Base-by-base conservation (phyloP, 2,329 filamentous ascomycete species). In the Arthrobotrys musiformis region DNA sequence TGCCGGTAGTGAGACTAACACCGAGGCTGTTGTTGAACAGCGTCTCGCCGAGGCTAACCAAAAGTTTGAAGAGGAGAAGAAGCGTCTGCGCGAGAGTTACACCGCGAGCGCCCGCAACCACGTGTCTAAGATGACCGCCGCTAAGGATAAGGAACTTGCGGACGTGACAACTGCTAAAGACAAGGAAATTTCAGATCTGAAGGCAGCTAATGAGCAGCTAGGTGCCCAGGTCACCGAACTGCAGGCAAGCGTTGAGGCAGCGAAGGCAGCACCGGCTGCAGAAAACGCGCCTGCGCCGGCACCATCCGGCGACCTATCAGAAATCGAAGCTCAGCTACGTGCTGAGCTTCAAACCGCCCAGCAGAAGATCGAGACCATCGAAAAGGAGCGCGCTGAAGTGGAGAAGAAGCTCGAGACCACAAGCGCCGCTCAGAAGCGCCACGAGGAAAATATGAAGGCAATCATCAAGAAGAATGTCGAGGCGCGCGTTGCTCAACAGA, bases 401-500 rank as follows among this genome's bases (percentile, higher is more conserved):
- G 75, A 80, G 28, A 79, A 74, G 33, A 74, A 79, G 54, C 75
- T 80, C 46, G 79, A 80, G 42, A 79, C 72, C 15, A 69, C 67
- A 5, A 42, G 62, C 7, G 58, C 75, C 5, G 60, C 72, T 17
- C 64, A 79, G 42, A 78, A 78, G 48, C 48, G 68, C 17, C 66
- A 72, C 9, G 66, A 78, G 48, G 77, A 79, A 28, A 77, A 78
- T 35, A 58, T 72, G 35, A 70, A 72, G 50, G 56, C 70, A 2
- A 74, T 69, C 22, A 78, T 77, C 56, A 70, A 78, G 67, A 68
- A 79, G 60, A 70, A 79, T 35, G 72, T 79, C 22, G 86, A 86
- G 78, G 84, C 86, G 24, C 87, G 86, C 82, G 82, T 90, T 22
- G 82, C 86, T 26, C 86, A 88, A 79, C 82, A 87, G 0, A 86